These are phyloP conservation scores for Herpetospermum pedunculosum DNA, from an alignment of 306 rosid species.

Conservation along the genomic window DNA sequence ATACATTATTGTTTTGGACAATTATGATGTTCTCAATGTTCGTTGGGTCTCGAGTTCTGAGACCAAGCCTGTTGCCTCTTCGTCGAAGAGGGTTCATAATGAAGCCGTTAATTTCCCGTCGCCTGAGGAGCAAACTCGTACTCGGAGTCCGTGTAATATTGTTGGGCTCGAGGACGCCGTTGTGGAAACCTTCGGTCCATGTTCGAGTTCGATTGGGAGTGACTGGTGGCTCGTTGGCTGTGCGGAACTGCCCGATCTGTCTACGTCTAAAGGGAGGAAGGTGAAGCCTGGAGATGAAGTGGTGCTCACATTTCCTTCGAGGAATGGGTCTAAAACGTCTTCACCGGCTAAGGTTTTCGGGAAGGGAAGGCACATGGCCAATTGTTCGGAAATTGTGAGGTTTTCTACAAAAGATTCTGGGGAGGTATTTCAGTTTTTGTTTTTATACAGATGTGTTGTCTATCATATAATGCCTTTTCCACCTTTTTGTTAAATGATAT, in stretches of 20 bases:
- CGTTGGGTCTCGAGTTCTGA: conserved; percentile 22
- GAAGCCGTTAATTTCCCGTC: not conserved
- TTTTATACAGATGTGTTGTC: conserved; percentile 11
- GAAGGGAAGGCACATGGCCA: conserved; percentile 33
- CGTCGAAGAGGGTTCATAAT: conserved; percentile 6
- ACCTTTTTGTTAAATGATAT: not conserved
- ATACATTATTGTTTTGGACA: too few species aligned
- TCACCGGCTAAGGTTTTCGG: conserved; percentile 57
- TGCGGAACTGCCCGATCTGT: conserved; percentile 52
- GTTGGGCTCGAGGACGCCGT: conserved; percentile 13
- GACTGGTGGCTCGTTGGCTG: conserved; percentile 78
- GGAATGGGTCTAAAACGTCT: conserved; percentile 21
- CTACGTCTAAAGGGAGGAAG: conserved; percentile 76
- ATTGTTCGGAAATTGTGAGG: conserved; percentile 76
- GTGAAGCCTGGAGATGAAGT: conserved; percentile 58
- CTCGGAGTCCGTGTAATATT: conserved; percentile 10
- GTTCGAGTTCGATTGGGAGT: conserved; percentile 17
- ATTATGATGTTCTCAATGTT: conserved; percentile 1
- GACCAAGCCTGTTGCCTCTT: not conserved
- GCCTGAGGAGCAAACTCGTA: conserved; percentile 9
- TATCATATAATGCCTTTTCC: not conserved
- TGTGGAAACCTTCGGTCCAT: conserved; percentile 11
- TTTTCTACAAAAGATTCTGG: conserved; percentile 57
- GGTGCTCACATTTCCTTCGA: conserved; percentile 47
- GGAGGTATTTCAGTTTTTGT: conserved; percentile 42